Percentiles rank a stretch among this genome's conserved stretches.
Conservation (phyloP, 257 asterid species). For the Nicotiana tomentosiformis region DNA sequence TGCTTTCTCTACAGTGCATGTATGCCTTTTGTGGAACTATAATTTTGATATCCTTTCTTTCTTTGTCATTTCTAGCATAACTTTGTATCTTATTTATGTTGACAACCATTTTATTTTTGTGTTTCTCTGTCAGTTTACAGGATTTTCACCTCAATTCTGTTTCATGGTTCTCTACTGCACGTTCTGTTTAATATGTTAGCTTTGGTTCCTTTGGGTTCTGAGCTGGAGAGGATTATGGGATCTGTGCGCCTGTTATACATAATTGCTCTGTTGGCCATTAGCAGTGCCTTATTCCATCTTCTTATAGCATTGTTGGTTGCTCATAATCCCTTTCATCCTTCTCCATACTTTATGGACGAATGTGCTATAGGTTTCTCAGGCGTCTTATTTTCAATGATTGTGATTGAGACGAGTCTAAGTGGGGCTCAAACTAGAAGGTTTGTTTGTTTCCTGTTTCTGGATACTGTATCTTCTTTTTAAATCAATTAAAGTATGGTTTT, state of each 20-base stretch:
- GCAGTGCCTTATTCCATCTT: slow-evolving; percentile 84
- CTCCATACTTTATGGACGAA: slow-evolving; percentile 56
- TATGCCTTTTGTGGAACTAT: neutral
- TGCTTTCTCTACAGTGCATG: neutral
- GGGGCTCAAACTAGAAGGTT: slow-evolving; percentile 92
- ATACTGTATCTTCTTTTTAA: neutral
- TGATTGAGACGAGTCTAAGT: slow-evolving; percentile 90
- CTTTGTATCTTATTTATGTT: neutral
- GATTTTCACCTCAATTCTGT: slow-evolving; percentile 65
- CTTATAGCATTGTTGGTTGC: slow-evolving; percentile 55
- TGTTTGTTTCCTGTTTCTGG: slow-evolving; percentile 1
- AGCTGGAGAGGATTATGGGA: slow-evolving; percentile 98
- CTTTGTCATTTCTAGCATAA: neutral
- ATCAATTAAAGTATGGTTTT: neutral
- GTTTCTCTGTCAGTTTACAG: slow-evolving; percentile 67
- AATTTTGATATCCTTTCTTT: neutral
- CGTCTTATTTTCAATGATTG: slow-evolving; percentile 87
- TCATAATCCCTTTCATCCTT: slow-evolving; percentile 46
- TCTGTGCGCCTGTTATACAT: slow-evolving; percentile 72
- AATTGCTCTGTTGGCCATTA: slow-evolving; percentile 56
- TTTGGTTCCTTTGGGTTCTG: slow-evolving; percentile 94
- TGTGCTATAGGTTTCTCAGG: slow-evolving; percentile 98
- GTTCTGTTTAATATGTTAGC: slow-evolving; percentile 96
- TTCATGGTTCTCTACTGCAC: slow-evolving; percentile 91
- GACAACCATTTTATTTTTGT: neutral